A percentile compares a stretch with the other conserved stretches of the same genome.
phyloP scores from a whole-genome alignment of 306 rosid genomes.

The Citrullus colocynthis region DNA sequence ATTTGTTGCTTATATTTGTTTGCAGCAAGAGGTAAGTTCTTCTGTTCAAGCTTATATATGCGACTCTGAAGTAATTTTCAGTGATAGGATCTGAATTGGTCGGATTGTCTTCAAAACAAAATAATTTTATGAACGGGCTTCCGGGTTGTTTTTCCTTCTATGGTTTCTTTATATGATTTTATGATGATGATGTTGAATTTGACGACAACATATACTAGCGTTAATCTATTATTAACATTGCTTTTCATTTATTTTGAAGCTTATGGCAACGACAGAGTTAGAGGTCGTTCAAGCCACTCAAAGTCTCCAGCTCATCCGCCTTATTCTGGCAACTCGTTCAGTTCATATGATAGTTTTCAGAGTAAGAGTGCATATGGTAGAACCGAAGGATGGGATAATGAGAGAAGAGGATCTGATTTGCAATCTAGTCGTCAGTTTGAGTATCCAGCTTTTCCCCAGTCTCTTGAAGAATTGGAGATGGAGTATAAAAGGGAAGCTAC shows the following conservation, averaged over 20 bases:
- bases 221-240: constrained; percentile 54
- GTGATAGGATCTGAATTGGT: constrained; percentile 35
- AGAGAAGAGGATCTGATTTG: constrained; percentile 57
- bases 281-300: constrained; percentile 80
- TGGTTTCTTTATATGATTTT: constrained; percentile 49
- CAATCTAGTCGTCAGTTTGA: constrained; percentile 60
- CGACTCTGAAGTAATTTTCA: constrained; percentile 47
- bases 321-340: constrained; percentile 44
- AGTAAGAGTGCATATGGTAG: constrained; percentile 42
- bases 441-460: constrained; percentile 34
- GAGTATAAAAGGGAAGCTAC: constrained; percentile 65
- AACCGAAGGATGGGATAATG: constrained; percentile 72
- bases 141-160: constrained; percentile 37
- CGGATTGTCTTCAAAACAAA: constrained; percentile 40
- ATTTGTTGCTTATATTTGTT: constrained; percentile 50
- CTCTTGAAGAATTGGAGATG: constrained; percentile 78
- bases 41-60: constrained; percentile 64
- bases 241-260: constrained; percentile 91
- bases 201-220: constrained; percentile 55
- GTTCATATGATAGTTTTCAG: constrained; percentile 61
- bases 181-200: constrained; percentile 64
- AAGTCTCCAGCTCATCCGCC: constrained; percentile 76
- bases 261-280: constrained; percentile 73
- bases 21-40: constrained; percentile 99
- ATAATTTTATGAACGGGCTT: constrained; percentile 44